phyloP scores from a whole-genome alignment of 345 rosid species.

The Anacardium occidentale region DNA sequence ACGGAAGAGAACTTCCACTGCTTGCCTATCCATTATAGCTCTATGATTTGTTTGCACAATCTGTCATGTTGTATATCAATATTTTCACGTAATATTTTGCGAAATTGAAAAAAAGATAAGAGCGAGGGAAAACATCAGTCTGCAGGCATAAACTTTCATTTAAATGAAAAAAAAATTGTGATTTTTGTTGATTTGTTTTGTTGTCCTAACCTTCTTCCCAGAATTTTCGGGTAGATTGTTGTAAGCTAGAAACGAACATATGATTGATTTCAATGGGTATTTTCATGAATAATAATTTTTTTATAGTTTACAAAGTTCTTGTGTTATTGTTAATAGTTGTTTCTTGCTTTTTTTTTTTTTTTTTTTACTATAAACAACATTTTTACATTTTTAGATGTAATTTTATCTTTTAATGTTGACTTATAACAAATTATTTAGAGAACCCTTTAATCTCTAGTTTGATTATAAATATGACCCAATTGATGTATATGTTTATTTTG shows the following conservation, averaged over 20 bases:
- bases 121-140: background rate
- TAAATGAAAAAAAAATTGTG: too few relatives aligned
- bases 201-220: background rate
- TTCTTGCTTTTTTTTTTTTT: too few relatives aligned
- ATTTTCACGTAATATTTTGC: background rate
- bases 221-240: background rate
- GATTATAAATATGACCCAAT: too few relatives aligned
- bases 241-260: background rate
- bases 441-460: too few relatives aligned
- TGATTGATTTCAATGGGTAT: slow-evolving; percentile 10
- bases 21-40: slow-evolving; percentile 36
- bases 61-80: slow-evolving; percentile 15
- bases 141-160: background rate
- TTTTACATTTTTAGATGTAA: too few relatives aligned
- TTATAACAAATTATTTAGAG: too few relatives aligned
- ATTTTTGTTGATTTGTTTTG: too few relatives aligned
- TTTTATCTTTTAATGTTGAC: too few relatives aligned
- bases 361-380: too few relatives aligned
- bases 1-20: slow-evolving; percentile 65
- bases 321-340: too few relatives aligned
- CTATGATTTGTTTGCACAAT: slow-evolving; percentile 22
- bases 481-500: too few relatives aligned
- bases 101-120: background rate
- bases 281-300: background rate
- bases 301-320: background rate